Percentiles rank a stretch among this genome's conserved stretches.
These are phyloP conservation scores for Arachis monticola DNA, from an alignment of 331 rosid genomes.

Conservation along the genomic window DNA sequence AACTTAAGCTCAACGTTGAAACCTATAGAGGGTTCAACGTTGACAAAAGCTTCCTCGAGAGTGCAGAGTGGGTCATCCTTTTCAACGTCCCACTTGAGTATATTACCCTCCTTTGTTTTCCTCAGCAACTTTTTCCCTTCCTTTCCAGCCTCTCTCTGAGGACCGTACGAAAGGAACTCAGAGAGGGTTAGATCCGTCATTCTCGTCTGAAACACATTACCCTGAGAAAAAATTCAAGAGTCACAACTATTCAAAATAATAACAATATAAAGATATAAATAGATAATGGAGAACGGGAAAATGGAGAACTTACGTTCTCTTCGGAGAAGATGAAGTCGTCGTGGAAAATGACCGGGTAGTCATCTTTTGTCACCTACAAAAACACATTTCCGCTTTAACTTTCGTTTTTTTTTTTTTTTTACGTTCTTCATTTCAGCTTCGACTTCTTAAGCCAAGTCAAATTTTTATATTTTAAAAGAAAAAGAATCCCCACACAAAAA, in stretches of 20 bases:
- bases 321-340: constrained; percentile 59
- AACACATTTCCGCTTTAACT: constrained; percentile 55
- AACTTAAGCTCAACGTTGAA: constrained; percentile 82
- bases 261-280: neutral
- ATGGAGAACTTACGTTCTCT: constrained; percentile 57
- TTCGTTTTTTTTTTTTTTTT: constrained; percentile 10
- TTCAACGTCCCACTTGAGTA: constrained; percentile 68
- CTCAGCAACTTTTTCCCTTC: constrained; percentile 63
- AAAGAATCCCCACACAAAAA: neutral
- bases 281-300: neutral
- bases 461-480: neutral
- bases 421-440: constrained; percentile 36
- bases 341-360: constrained; percentile 83
- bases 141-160: constrained; percentile 54
- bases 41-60: constrained; percentile 65
- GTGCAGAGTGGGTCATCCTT: constrained; percentile 74
- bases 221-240: constrained; percentile 47
- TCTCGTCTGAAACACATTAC: constrained; percentile 61
- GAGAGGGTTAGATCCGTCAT: constrained; percentile 54
- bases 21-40: constrained; percentile 60
- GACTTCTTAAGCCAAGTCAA: constrained; percentile 34
- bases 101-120: constrained; percentile 60
- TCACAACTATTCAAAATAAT: neutral
- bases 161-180: constrained; percentile 77
- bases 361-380: constrained; percentile 86